phyloP scores from a whole-genome alignment of 140 eudicot genomes.

The Bidens hawaiensis region DNA sequence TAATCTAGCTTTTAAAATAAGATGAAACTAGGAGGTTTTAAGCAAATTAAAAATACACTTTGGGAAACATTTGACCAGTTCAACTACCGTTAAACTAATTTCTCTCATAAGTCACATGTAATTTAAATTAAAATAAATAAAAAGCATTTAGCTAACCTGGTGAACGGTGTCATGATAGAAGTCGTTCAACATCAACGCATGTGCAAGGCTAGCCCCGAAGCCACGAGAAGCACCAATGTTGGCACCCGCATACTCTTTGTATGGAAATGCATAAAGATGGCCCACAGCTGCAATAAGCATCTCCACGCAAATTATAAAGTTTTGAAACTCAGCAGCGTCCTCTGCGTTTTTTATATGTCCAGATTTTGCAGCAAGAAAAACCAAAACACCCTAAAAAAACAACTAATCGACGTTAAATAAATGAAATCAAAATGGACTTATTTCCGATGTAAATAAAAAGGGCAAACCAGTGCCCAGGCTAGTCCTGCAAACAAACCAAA shows the following conservation, averaged over 20 bases:
- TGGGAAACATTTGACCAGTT: not conserved
- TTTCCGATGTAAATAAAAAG: too few species aligned
- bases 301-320: constrained; percentile 83
- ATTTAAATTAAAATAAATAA: not conserved
- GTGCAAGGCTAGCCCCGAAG: constrained; percentile 74
- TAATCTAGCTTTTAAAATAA: not conserved
- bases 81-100: not conserved
- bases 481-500: too few species aligned
- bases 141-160: constrained; percentile 49
- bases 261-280: constrained; percentile 88
- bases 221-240: constrained; percentile 66
- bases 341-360: constrained; percentile 65
- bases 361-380: constrained; percentile 87
- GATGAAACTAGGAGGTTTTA: not conserved
- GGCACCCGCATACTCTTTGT: constrained; percentile 95
- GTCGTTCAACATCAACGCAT: constrained; percentile 79
- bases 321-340: constrained; percentile 88
- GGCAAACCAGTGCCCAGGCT: too few species aligned
- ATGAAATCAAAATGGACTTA: too few species aligned
- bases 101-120: too few species aligned
- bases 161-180: constrained; percentile 96
- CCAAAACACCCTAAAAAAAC: constrained; percentile 65
- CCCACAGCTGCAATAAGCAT: constrained; percentile 96
- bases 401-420: not conserved
- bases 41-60: not conserved